Evolutionary conservation across 495 filamentous ascomycete species (phyloP).

Genomic region (Neurospora sp.): DNA sequence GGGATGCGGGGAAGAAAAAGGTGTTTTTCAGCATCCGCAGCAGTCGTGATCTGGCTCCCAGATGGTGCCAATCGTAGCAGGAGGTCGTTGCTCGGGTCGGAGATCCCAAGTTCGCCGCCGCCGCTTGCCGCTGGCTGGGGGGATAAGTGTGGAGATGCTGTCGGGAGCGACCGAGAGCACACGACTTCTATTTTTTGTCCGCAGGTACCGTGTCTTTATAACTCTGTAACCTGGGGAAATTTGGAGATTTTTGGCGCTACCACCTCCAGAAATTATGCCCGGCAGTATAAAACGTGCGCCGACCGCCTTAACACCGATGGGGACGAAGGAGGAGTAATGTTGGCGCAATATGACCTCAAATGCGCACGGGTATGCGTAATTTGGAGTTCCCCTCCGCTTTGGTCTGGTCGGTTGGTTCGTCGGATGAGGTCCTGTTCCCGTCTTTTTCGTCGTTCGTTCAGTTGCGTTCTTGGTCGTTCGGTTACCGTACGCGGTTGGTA

Average conservation of each 20-base stretch:
- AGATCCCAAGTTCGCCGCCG: not conserved
- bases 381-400: not conserved
- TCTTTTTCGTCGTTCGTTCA: not conserved
- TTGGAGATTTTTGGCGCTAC: not conserved
- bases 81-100: not conserved
- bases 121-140: not conserved
- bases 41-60: not conserved
- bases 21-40: not conserved
- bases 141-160: not conserved
- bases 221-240: not conserved
- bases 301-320: not conserved
- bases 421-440: not conserved
- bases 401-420: not conserved
- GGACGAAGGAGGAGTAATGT: not conserved
- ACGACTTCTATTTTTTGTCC: not conserved
- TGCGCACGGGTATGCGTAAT: not conserved
- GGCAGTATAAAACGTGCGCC: not conserved
- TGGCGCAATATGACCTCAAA: not conserved
- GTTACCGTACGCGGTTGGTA: not conserved
- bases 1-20: slow-evolving; percentile 31
- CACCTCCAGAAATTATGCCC: not conserved
- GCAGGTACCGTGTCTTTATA: not conserved
- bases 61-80: not conserved
- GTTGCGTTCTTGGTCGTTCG: not conserved
- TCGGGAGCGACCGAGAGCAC: not conserved